A percentile compares a stretch with the other conserved stretches of the same genome.
phyloP scores from a whole-genome alignment of 371 early-diverging fungal genomes.

The Capillidium heterosporum region DNA sequence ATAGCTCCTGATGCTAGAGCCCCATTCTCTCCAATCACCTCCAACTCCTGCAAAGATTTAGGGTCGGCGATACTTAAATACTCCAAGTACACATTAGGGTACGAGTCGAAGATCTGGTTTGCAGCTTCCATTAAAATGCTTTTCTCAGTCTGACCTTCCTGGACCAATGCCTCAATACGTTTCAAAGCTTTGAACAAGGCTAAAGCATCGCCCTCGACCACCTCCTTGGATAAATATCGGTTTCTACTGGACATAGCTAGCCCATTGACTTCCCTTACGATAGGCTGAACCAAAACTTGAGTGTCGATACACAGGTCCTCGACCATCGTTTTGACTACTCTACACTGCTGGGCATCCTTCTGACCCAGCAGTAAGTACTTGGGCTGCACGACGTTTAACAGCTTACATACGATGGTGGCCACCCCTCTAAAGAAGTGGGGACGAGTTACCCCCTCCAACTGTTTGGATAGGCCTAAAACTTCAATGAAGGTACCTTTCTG shows the following conservation, averaged over 20 bases:
- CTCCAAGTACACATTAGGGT: conserved; percentile 38
- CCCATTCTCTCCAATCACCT: conserved; percentile 26
- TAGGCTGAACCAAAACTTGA: conserved; percentile 54
- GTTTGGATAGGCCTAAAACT: conserved; percentile 71
- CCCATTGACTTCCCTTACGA: conserved; percentile 64
- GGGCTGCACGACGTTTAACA: conserved; percentile 80
- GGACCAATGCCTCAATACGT: conserved; percentile 28
- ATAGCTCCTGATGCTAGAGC: conserved; percentile 84
- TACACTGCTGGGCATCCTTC: conserved; percentile 94
- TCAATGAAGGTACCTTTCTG: conserved; percentile 85
- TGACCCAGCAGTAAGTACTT: conserved; percentile 81
- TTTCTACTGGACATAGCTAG: conserved; percentile 85
- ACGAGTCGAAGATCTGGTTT: conserved; percentile 18
- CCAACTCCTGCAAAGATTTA: conserved; percentile 39
- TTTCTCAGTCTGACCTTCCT: conserved; percentile 22
- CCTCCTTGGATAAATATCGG: conserved; percentile 59
- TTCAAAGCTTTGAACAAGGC: conserved; percentile 53
- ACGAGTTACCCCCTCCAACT: conserved; percentile 78
- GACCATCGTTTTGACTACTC: conserved; percentile 62
- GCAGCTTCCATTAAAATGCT: conserved; percentile 26
- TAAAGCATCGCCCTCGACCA: conserved; percentile 35
- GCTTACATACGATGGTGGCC: conserved; percentile 85
- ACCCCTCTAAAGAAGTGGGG: conserved; percentile 97
- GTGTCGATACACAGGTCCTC: conserved; percentile 67
- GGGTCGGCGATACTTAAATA: conserved; percentile 71